These are phyloP conservation scores for Kluyveromyces sp. DNA, from an alignment of 1,139 yeast species.

Conservation along the genomic window DNA sequence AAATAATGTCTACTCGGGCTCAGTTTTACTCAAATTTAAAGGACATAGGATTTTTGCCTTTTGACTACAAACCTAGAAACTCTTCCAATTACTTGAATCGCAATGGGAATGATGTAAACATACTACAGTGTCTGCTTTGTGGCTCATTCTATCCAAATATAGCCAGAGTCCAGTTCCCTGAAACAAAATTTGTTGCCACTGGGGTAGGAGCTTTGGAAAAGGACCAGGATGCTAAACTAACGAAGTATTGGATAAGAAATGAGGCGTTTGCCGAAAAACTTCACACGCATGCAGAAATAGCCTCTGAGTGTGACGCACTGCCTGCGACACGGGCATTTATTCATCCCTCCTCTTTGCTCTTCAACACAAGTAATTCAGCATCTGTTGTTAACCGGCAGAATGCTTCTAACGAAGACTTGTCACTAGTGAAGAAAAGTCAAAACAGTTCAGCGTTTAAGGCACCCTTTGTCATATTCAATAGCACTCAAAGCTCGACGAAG, in stretches of 20 bases:
- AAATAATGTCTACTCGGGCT: constrained; percentile 58
- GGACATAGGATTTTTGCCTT: constrained; percentile 70
- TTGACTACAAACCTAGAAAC: constrained; percentile 34
- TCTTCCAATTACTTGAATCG: constrained; percentile 35
- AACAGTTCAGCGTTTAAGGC: constrained; percentile 34
- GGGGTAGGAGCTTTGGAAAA: constrained; percentile 74
- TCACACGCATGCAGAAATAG: constrained; percentile 9
- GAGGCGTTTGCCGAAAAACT: constrained; percentile 39
- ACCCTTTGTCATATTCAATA: constrained; percentile 49
- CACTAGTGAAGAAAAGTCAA: constrained; percentile 31
- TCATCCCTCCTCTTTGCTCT: constrained; percentile 76
- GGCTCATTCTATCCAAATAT: constrained; percentile 80
- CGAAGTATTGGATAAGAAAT: constrained; percentile 67
- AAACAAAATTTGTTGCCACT: constrained; percentile 63
- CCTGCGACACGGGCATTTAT: constrained; percentile 68
- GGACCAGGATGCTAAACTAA: constrained; percentile 72
- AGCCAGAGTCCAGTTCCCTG: constrained; percentile 76
- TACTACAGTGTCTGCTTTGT: constrained; percentile 62
- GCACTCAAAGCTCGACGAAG: constrained; percentile 59
- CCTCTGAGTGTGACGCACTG: constrained; percentile 18
- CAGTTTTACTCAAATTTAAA: constrained; percentile 64
- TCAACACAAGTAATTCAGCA: constrained; percentile 32
- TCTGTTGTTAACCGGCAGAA: constrained; percentile 39
- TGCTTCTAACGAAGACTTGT: constrained; percentile 29
- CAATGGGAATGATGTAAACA: constrained; percentile 42